Base-by-base conservation (phyloP, 2,329 filamentous ascomycete species). In the Apiospora sp. region DNA sequence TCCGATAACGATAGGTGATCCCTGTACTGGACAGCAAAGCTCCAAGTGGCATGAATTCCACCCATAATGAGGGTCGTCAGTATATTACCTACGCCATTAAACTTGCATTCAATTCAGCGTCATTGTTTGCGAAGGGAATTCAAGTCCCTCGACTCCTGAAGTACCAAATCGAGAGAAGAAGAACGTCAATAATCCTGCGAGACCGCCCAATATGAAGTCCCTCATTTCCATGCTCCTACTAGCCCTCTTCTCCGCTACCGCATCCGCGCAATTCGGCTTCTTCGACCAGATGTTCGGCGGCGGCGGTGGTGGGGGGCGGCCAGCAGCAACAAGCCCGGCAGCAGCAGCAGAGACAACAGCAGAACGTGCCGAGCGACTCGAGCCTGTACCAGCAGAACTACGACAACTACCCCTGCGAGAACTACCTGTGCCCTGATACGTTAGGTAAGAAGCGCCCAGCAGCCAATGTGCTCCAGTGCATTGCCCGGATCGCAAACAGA, bases 221-320 rank as follows among this genome's bases (percentile, higher is more conserved):
- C 72, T 79, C 16, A 71, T 72, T 70, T 68, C 82, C 48, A 71
- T 88, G 70, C 77, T 88, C 64, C 76, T 91, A 27, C 81, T 94
- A 22, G 84, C 93, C 69, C 82, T 94, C 41, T 80, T 94, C 73
- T 84, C 89, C 74, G 83, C 90, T 44, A 78, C 85, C 22, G 91
- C 87, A 4, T 85, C 88, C 72, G 94, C 94, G 14, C 96, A 98
- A 84, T 98, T 98, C 83, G 93, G 94, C 81, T 98, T 99, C 89
- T 99, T 98, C 84, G 95, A 98, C 82, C 94, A 98, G 79, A 98
- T 98, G 94, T 98, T 99, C 82, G 89, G 91, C 77, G 90, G 90
- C 76, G 82, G 81, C 67, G 81, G 80, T 67, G 79, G 81, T 14
- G 73, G 76, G 76, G 78, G 68, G 78, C 41, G 30, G 67, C 4